Conservation (phyloP, 2,329 filamentous ascomycete genomes). For the Curvularia sp. region DNA sequence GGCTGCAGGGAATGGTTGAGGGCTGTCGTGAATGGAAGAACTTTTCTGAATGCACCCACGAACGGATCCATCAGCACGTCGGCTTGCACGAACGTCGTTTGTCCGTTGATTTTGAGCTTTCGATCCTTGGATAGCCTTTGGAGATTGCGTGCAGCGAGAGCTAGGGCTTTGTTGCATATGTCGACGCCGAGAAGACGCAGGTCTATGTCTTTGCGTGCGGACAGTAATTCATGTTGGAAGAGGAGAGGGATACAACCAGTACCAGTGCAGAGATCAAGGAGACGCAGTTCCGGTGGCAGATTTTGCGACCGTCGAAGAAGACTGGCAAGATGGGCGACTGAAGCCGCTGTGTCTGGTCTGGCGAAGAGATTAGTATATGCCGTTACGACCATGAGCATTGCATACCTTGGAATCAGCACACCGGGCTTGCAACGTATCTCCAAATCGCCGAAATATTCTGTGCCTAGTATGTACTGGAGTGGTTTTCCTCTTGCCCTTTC, state of each 20-base stretch:
- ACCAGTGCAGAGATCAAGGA: slow-evolving; percentile 89
- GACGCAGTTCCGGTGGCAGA: slow-evolving; percentile 55
- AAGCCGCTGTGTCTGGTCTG: slow-evolving; percentile 58
- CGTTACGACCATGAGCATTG: background rate
- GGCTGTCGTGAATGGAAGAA: slow-evolving; percentile 24
- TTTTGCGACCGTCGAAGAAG: slow-evolving; percentile 33
- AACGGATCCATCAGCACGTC: slow-evolving; percentile 60
- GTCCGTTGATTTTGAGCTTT: slow-evolving; percentile 14
- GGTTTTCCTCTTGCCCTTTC: slow-evolving; percentile 69
- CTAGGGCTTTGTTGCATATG: slow-evolving; percentile 69
- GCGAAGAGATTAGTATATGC: slow-evolving; percentile 18
- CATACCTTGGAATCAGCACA: slow-evolving; percentile 82
- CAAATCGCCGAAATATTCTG: slow-evolving; percentile 84
- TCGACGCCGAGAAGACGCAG: slow-evolving; percentile 74
- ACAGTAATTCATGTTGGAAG: slow-evolving; percentile 67
- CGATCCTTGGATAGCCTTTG: slow-evolving; percentile 42
- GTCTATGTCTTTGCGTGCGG: slow-evolving; percentile 31
- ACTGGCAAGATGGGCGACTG: slow-evolving; percentile 40
- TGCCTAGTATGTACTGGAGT: slow-evolving; percentile 87
- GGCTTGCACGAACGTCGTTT: slow-evolving; percentile 57
- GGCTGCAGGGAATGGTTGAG: slow-evolving; percentile 25
- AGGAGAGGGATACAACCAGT: slow-evolving; percentile 88
- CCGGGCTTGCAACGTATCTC: slow-evolving; percentile 78
- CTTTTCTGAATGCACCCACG: slow-evolving; percentile 36
- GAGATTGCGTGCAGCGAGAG: slow-evolving; percentile 71